phyloP scores from a whole-genome alignment of 2,329 filamentous ascomycete species.

The Fusarium stilboides region DNA sequence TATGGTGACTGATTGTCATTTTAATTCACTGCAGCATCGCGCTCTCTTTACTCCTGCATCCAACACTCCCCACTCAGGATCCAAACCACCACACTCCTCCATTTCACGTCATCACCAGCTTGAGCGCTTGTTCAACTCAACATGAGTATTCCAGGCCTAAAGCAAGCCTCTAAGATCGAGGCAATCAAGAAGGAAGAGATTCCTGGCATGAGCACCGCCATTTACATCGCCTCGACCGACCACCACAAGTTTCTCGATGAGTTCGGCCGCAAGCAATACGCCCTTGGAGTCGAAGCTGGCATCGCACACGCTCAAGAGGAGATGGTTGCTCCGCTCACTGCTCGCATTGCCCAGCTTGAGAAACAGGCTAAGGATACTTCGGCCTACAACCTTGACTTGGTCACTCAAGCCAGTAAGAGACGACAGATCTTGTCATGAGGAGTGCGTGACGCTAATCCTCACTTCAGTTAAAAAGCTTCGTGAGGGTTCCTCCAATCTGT shows the following conservation, averaged over 20 bases:
- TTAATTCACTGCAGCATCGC: not conserved
- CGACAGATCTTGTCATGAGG: not conserved
- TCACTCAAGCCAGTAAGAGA: not conserved
- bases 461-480: rapidly evolving
- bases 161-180: rapidly evolving
- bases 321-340: not conserved
- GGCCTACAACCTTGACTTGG: rapidly evolving
- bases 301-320: not conserved
- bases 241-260: not conserved
- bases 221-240: not conserved
- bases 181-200: not conserved
- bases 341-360: not conserved
- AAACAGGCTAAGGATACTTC: not conserved
- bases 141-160: not conserved
- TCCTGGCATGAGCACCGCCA: not conserved
- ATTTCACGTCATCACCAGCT: not conserved
- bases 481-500: too few relatives aligned
- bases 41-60: not conserved
- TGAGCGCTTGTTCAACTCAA: not conserved
- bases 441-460: rapidly evolving
- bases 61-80: not conserved
- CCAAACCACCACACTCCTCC: not conserved
- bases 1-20: not conserved
- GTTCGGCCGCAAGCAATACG: not conserved
- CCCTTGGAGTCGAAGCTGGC: not conserved